These are phyloP conservation scores for Adiantum capillusveneris DNA, from an alignment of 75 land plant genomes.

Conservation along the genomic window DNA sequence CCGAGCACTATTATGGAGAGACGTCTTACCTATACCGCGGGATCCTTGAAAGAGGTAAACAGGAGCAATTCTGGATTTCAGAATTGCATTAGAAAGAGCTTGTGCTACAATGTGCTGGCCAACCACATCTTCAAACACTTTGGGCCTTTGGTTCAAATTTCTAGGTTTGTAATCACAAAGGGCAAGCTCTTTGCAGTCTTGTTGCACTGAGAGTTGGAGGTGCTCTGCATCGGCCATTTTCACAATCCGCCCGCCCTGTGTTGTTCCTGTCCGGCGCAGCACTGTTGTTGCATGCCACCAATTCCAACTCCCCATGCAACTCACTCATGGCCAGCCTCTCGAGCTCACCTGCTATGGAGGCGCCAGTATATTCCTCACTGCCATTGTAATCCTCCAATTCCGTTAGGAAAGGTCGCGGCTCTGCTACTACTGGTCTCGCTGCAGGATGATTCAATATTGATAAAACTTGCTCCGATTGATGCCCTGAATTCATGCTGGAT, in stretches of 20 bases:
- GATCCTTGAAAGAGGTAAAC: constrained; percentile 50
- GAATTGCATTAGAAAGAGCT: constrained; percentile 26
- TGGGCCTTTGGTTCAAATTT: constrained; percentile 40
- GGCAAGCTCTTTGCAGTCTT: constrained; percentile 4
- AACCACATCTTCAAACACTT: constrained; percentile 34
- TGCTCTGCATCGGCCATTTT: neutral
- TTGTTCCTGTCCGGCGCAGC: neutral
- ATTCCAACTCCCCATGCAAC: no score
- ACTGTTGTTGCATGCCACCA: no score
- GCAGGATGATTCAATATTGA: neutral
- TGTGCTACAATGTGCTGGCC: constrained; percentile 40
- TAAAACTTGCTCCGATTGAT: neutral
- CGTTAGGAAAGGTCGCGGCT: neutral
- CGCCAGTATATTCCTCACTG: neutral
- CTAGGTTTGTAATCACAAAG: constrained; percentile 3
- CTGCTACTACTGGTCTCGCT: neutral
- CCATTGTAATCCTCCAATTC: constrained; percentile 4
- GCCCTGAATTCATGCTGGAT: neutral
- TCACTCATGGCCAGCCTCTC: no score
- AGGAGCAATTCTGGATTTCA: constrained; percentile 26
- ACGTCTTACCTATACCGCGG: constrained; percentile 68
- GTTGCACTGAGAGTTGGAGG: neutral
- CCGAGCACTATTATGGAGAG: no score
- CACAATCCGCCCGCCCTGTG: neutral
- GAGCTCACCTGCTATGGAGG: neutral